These are phyloP conservation scores for Phaeotremella skinneri DNA, from an alignment of 768 basidiomycete genomes.

Conservation along the genomic window DNA sequence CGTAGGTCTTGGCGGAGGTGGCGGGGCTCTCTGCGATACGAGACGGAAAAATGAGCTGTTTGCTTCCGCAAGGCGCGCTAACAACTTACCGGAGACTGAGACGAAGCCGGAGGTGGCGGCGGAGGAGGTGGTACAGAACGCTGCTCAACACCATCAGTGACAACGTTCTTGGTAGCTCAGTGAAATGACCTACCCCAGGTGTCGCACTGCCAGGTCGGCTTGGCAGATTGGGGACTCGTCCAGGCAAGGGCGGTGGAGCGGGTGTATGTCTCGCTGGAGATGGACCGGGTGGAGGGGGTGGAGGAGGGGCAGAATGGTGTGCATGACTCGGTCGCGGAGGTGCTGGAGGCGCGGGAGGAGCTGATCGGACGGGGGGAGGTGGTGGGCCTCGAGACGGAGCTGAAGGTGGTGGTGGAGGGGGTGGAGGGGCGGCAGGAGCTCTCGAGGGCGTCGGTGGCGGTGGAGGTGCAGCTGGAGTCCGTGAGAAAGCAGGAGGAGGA, in stretches of 20 bases:
- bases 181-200: conserved; percentile 13
- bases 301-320: conserved; percentile 21
- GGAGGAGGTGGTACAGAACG: conserved; percentile 24
- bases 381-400: conserved; percentile 8
- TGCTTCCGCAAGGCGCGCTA: background rate
- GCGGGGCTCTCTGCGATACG: conserved; percentile 21
- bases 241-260: conserved; percentile 11
- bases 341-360: conserved; percentile 38
- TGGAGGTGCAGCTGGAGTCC: conserved; percentile 26
- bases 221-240: conserved; percentile 18
- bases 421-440: conserved; percentile 16
- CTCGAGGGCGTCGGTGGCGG: conserved; percentile 47
- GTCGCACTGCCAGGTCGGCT: conserved; percentile 15
- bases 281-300: conserved; percentile 21
- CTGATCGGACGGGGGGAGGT: conserved; percentile 39
- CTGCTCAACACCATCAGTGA: background rate
- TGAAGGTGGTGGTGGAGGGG: conserved; percentile 8
- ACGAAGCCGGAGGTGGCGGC: conserved; percentile 14
- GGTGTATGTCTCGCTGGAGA: conserved; percentile 8
- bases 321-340: conserved; percentile 22
- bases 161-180: background rate
- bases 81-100: conserved; percentile 12
- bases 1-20: conserved; percentile 35
- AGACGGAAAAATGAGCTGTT: background rate
- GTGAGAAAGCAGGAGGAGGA: conserved; percentile 10